phyloP scores from a whole-genome alignment of 208 protist species.

The Leishmania arabica region DNA sequence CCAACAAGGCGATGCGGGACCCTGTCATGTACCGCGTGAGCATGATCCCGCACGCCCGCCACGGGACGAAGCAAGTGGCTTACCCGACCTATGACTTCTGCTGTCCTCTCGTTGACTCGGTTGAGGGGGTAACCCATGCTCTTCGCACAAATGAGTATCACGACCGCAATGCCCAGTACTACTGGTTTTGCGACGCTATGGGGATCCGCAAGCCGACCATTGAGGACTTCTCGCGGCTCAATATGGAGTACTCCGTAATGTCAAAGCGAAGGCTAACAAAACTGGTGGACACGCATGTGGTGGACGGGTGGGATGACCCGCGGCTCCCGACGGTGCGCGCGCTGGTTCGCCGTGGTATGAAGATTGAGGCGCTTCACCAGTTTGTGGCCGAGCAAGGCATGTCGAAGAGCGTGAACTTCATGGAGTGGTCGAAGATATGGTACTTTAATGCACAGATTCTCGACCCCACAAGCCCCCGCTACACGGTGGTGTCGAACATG shows the following conservation, averaged over 20 bases:
- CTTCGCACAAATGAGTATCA: constrained; percentile 99
- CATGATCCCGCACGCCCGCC: constrained; percentile 90
- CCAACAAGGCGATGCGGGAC: constrained; percentile 98
- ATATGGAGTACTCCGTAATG: constrained; percentile 98
- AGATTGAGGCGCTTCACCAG: constrained; percentile 94
- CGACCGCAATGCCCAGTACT: constrained; percentile 97
- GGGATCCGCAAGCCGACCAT: constrained; percentile 88
- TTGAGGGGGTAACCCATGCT: constrained; percentile 99
- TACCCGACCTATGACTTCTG: constrained; percentile 99
- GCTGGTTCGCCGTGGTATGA: constrained; percentile 96
- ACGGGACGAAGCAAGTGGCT: constrained; percentile 92
- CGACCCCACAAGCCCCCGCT: constrained; percentile 97
- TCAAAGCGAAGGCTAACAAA: constrained; percentile 99
- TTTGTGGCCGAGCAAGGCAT: constrained; percentile 98
- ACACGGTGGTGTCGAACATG: constrained; percentile 90
- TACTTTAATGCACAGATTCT: constrained; percentile 98
- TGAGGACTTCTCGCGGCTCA: constrained; percentile 98
- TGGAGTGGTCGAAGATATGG: constrained; percentile 99
- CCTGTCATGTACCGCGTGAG: constrained; percentile 97
- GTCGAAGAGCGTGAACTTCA: constrained; percentile 95
- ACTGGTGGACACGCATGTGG: constrained; percentile 96
- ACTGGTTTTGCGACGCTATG: constrained; percentile 96
- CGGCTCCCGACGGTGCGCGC: constrained; percentile 98
- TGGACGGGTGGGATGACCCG: constrained; percentile 99
- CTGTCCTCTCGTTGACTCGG: constrained; percentile 98